These are phyloP conservation scores for Cladosporium sp. DNA, from an alignment of 2,329 filamentous ascomycete species.

Conservation along the genomic window DNA sequence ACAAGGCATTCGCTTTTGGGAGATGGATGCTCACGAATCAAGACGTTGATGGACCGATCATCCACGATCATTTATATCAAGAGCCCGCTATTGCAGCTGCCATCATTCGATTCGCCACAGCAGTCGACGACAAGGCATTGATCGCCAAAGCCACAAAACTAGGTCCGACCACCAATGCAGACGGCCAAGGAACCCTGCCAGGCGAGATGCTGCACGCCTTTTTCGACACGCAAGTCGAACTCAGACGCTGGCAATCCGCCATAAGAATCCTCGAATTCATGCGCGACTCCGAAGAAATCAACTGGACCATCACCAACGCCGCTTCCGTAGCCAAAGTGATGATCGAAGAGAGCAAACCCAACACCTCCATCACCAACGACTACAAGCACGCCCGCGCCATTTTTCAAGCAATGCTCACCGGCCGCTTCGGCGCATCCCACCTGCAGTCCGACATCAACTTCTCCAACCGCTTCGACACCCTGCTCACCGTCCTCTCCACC, in stretches of 20 bases:
- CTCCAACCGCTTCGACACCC: conserved; percentile 19
- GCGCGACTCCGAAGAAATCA: not conserved
- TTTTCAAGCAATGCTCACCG: not conserved
- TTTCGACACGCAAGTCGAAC: conserved; percentile 40
- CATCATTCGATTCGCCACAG: conserved; percentile 52
- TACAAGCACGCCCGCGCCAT: not conserved
- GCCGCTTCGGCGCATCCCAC: conserved; percentile 1
- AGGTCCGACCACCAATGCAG: not conserved
- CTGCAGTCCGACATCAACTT: conserved; percentile 25
- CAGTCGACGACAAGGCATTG: conserved; percentile 41
- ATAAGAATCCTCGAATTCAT: conserved; percentile 32
- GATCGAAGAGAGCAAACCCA: not conserved
- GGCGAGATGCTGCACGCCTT: conserved; percentile 33
- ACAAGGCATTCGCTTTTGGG: conserved; percentile 46
- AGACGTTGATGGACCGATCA: conserved; percentile 53
- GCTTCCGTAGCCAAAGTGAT: not conserved
- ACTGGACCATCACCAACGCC: conserved; percentile 22
- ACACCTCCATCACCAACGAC: not conserved
- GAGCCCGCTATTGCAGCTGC: conserved; percentile 48
- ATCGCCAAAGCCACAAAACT: conserved; percentile 24
- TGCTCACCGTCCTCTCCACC: conserved; percentile 15
- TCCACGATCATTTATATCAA: conserved; percentile 42
- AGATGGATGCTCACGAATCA: conserved; percentile 50
- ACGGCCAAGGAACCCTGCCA: conserved; percentile 12
- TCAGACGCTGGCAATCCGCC: conserved; percentile 39